These are phyloP conservation scores for Pseudopyrenochaeta lycopersici DNA, from an alignment of 2,329 filamentous ascomycete genomes.

Conservation along the genomic window DNA sequence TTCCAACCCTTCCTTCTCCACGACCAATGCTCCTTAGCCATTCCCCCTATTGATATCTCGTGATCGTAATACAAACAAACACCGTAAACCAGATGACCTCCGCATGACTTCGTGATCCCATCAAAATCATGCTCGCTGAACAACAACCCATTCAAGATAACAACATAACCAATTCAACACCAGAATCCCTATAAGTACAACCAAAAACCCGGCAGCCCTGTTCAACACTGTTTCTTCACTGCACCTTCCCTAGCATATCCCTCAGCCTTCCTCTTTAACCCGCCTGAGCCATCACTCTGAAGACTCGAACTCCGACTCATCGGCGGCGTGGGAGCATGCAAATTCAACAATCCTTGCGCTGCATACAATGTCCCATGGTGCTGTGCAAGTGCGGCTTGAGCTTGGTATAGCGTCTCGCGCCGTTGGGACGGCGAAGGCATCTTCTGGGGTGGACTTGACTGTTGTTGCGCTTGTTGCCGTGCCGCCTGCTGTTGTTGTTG, in stretches of 20 bases:
- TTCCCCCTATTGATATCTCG: neutral
- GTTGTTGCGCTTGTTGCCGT: constrained; percentile 14
- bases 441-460: constrained; percentile 7
- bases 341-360: constrained; percentile 13
- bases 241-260: constrained; percentile 17
- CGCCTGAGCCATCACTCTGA: constrained; percentile 23
- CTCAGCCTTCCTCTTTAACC: constrained; percentile 37
- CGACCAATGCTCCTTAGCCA: neutral
- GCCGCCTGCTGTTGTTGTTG: constrained; percentile 14
- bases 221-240: constrained; percentile 31
- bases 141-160: neutral
- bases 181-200: neutral
- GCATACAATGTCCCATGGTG: constrained; percentile 9
- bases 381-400: constrained; percentile 10
- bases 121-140: constrained; percentile 4
- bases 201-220: neutral
- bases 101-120: neutral
- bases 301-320: constrained; percentile 40
- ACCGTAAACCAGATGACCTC: neutral
- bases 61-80: neutral
- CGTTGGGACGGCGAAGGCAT: constrained; percentile 6
- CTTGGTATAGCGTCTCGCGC: constrained; percentile 3
- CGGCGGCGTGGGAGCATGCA: constrained; percentile 30
- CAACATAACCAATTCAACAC: neutral
- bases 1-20: neutral